These are phyloP conservation scores for Wickerhamiella brachini DNA, from an alignment of 805 yeast genomes.

Conservation along the genomic window DNA sequence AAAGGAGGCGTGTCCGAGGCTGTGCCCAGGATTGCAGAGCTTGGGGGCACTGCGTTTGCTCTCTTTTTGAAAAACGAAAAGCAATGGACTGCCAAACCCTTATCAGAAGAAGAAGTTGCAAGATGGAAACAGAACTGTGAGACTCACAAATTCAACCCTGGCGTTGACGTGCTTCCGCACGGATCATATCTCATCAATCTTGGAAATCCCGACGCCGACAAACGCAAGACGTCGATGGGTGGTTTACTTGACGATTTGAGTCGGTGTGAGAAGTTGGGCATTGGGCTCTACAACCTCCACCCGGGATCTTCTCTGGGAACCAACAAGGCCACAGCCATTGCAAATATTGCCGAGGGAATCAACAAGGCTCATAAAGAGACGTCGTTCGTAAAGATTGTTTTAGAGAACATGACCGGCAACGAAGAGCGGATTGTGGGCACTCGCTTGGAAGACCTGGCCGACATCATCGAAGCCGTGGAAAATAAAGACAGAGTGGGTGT, in stretches of 20 bases:
- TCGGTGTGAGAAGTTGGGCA: slow-evolving; percentile 72
- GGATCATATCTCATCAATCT: slow-evolving; percentile 88
- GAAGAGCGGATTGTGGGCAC: slow-evolving; percentile 76
- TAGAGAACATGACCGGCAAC: slow-evolving; percentile 98
- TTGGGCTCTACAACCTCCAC: slow-evolving; percentile 83
- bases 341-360: slow-evolving; percentile 60
- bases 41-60: slow-evolving; percentile 75
- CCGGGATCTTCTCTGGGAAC: slow-evolving; percentile 71
- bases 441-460: slow-evolving; percentile 54
- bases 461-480: slow-evolving; percentile 65
- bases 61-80: slow-evolving; percentile 81
- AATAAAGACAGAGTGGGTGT: slow-evolving; percentile 83
- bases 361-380: slow-evolving; percentile 69
- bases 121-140: slow-evolving; percentile 54
- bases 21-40: slow-evolving; percentile 40
- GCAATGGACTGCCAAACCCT: slow-evolving; percentile 77
- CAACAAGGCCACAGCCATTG: slow-evolving; percentile 50
- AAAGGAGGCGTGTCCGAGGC: slow-evolving; percentile 68
- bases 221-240: slow-evolving; percentile 58
- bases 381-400: slow-evolving; percentile 64
- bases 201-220: slow-evolving; percentile 78
- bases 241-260: slow-evolving; percentile 75
- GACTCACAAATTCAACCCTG: slow-evolving; percentile 35
- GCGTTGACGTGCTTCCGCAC: slow-evolving; percentile 69
- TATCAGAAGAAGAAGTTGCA: slow-evolving; percentile 48